Conservation (phyloP, 2,329 filamentous ascomycete genomes). For the Fusarium transvaalense region DNA sequence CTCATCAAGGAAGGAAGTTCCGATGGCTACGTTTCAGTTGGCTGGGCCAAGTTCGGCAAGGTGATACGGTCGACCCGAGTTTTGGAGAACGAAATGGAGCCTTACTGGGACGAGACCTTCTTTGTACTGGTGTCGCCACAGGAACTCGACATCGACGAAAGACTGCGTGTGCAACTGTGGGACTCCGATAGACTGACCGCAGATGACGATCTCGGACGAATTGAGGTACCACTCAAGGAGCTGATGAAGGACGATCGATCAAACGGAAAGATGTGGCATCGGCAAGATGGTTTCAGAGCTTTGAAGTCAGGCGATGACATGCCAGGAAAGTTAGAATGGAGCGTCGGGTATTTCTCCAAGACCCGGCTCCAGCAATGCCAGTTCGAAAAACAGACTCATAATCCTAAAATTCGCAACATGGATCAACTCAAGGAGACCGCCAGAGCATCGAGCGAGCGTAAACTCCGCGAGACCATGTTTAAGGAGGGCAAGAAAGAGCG, state of each 20-base stretch:
- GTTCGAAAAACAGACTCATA: constrained; percentile 70
- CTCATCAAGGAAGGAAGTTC: constrained; percentile 70
- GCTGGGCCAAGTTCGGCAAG: constrained; percentile 83
- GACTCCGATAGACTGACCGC: constrained; percentile 79
- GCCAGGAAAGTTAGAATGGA: constrained; percentile 77
- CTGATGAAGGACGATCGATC: constrained; percentile 71
- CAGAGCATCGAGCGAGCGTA: constrained; percentile 65
- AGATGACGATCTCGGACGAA: constrained; percentile 80
- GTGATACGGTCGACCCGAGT: constrained; percentile 72
- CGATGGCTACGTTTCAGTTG: constrained; percentile 78
- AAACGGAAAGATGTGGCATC: constrained; percentile 71
- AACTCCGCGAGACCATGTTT: constrained; percentile 72
- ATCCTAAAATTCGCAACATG: constrained; percentile 67
- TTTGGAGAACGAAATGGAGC: constrained; percentile 73
- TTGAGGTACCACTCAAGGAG: constrained; percentile 75
- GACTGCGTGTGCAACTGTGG: constrained; percentile 78
- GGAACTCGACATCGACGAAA: constrained; percentile 79
- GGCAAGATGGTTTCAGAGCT: constrained; percentile 74
- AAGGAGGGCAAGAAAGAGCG: constrained; percentile 61
- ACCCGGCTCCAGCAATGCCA: constrained; percentile 72
- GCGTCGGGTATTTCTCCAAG: constrained; percentile 78
- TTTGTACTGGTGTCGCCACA: constrained; percentile 77
- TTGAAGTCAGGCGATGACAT: constrained; percentile 74
- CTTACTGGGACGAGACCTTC: constrained; percentile 77
- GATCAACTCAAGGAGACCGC: constrained; percentile 71